Evolutionary conservation across 2,329 filamentous ascomycete genomes (phyloP).

Genomic region (Mycosphaerella sp.): DNA sequence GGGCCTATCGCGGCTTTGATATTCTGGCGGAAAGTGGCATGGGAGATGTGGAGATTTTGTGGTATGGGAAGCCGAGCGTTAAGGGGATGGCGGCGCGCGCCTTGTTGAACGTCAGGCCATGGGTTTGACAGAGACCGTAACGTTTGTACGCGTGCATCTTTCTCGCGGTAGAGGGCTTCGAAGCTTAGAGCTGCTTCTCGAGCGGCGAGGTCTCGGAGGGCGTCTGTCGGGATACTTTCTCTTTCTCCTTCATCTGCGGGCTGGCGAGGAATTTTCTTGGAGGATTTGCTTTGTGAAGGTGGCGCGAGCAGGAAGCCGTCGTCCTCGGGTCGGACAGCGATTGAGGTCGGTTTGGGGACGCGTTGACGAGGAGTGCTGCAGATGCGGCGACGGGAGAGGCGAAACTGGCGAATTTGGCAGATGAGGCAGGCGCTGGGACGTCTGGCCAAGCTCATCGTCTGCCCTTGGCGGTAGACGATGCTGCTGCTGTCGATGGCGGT

Average conservation of each 20-base stretch:
- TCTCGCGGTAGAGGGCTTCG: slow-evolving; percentile 22
- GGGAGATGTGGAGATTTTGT: slow-evolving; percentile 17
- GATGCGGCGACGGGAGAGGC: slow-evolving; percentile 18
- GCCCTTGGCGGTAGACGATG: no score
- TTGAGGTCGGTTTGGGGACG: slow-evolving; percentile 13
- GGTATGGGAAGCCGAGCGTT: neutral
- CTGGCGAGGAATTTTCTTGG: neutral
- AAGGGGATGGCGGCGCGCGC: neutral
- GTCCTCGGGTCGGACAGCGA: slow-evolving; percentile 11
- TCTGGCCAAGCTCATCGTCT: slow-evolving; percentile 17
- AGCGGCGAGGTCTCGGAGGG: slow-evolving; percentile 3
- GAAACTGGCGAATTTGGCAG: slow-evolving; percentile 21
- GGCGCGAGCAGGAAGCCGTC: slow-evolving; percentile 17
- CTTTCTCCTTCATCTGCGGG: slow-evolving; percentile 1
- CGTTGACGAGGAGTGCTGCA: slow-evolving; percentile 12
- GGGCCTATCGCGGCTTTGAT: slow-evolving; percentile 17
- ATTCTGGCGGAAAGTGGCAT: slow-evolving; percentile 23
- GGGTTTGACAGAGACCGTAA: slow-evolving; percentile 28
- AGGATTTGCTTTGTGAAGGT: neutral
- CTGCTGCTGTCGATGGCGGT: no score
- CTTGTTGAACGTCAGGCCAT: slow-evolving; percentile 14
- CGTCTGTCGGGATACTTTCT: neutral
- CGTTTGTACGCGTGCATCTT: slow-evolving; percentile 21
- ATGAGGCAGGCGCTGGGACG: slow-evolving; percentile 22
- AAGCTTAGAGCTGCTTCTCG: slow-evolving; percentile 18